Evolutionary conservation across 352 stramenopile species (phyloP), one percentile per base, ranked within the genome.

Genomic region (Phytophthora lateralis): DNA sequence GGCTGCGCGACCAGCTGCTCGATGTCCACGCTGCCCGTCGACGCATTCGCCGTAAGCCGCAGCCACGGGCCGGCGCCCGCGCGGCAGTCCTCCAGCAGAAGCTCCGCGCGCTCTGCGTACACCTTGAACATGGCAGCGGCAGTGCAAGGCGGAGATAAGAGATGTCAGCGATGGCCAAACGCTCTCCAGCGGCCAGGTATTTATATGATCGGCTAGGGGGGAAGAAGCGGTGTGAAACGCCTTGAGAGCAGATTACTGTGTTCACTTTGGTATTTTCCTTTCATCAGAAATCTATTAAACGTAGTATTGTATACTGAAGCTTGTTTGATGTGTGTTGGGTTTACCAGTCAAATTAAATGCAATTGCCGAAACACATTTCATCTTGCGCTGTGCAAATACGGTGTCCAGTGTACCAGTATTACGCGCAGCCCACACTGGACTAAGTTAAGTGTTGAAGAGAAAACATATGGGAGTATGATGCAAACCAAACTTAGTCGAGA

Each of bases 51-150:
- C 17, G 63, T 59, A n/a, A 90, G 55, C 2, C 76, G 76, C 41
- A 93, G 73, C 80, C 83, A 89, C 10, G 63, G 67, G 32, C 79
- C 82, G 15, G 83, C 77, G 24, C 79, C 82, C 1, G 78, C 76
- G 65, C 85, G 85, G 48, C 83, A 93, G 74, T 95, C 83, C 66
- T 95, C 85, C 29, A 95, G 70, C 61, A 95, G 62, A 27, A 95
- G 60, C 71, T 91, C 81, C 21, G 66, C 57, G 32, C 70, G 73
- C 70, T 91, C 79, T 54, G 77, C 62, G 58, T 95, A 84, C 41
- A 93, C 82, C 62, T 90, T 89, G 71, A 94, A 94, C 81, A 94
- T 91, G 47, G 14, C 12, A 50, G 35, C 26, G 37, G 26, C 2
- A 30, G 26, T 7, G 26, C 26, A 8, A 5, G 14, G 11, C 2